Evolutionary conservation across 768 basidiomycete genomes (phyloP).

Genomic region (Rhodosporidiobolus odoratus): DNA sequence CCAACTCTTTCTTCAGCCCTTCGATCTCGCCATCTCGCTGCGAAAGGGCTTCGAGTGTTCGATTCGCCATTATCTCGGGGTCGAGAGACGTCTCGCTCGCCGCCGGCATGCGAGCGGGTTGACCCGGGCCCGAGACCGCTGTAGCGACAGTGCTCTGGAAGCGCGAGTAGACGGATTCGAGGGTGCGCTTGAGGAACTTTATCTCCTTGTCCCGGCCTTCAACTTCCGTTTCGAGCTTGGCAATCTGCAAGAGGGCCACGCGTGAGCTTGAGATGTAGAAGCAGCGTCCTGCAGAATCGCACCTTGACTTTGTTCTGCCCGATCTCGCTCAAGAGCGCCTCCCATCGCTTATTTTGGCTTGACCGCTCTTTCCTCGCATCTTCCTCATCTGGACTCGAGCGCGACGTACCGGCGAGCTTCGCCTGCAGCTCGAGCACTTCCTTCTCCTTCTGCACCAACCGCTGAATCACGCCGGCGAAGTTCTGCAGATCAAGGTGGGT

Average conservation of each 20-base stretch:
- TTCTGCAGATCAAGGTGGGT: slow-evolving; percentile 48
- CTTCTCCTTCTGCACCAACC: slow-evolving; percentile 77
- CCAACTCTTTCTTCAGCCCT: slow-evolving; percentile 48
- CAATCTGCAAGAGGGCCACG: slow-evolving; percentile 50
- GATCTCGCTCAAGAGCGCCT: slow-evolving; percentile 67
- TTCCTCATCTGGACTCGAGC: slow-evolving; percentile 56
- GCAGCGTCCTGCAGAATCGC: slow-evolving; percentile 11
- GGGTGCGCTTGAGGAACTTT: slow-evolving; percentile 69
- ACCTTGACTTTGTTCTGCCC: slow-evolving; percentile 66
- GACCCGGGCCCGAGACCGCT: slow-evolving; percentile 48
- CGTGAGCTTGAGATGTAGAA: background rate
- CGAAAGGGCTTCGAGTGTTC: slow-evolving; percentile 63
- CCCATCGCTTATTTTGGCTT: slow-evolving; percentile 60
- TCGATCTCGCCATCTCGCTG: slow-evolving; percentile 65
- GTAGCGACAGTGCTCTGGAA: slow-evolving; percentile 50
- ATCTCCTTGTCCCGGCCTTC: slow-evolving; percentile 66
- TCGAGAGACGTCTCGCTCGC: slow-evolving; percentile 49
- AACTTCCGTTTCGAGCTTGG: slow-evolving; percentile 54
- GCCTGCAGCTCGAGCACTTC: slow-evolving; percentile 68
- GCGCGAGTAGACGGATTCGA: slow-evolving; percentile 80
- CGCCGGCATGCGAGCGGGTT: slow-evolving; percentile 50
- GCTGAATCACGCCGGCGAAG: slow-evolving; percentile 68
- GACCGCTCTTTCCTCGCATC: slow-evolving; percentile 67
- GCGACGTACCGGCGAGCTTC: slow-evolving; percentile 56
- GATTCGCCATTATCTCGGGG: slow-evolving; percentile 63